These are phyloP conservation scores for Monosporascus sp. DNA, from an alignment of 2,329 filamentous ascomycete genomes.

Conservation along the genomic window DNA sequence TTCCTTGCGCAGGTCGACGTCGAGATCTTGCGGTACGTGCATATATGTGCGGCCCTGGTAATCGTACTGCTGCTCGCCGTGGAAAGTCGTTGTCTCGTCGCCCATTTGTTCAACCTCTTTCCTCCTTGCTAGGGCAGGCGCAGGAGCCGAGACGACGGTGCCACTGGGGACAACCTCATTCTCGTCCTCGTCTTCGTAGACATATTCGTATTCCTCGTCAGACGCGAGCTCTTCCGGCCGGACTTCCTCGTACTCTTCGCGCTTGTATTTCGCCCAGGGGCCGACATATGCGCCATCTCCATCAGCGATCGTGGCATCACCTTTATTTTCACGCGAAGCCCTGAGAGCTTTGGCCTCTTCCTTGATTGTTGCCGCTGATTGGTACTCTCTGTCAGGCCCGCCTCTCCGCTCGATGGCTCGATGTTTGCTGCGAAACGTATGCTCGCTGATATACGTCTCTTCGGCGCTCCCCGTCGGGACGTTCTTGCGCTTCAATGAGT, in stretches of 20 bases:
- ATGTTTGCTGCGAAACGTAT: constrained; percentile 83
- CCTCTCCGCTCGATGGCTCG: constrained; percentile 70
- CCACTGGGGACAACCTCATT: constrained; percentile 64
- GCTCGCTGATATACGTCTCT: constrained; percentile 84
- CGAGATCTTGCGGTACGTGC: constrained; percentile 90
- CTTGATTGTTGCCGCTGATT: constrained; percentile 56
- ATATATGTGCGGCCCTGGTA: constrained; percentile 97
- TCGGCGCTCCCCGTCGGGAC: constrained; percentile 80
- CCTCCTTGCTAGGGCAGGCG: constrained; percentile 47
- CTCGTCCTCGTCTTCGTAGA: constrained; percentile 68
- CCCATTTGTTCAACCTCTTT: constrained; percentile 56
- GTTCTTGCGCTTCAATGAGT: constrained; percentile 68
- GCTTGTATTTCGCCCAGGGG: constrained; percentile 83
- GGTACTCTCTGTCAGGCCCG: constrained; percentile 51
- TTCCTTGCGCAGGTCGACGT: constrained; percentile 79
- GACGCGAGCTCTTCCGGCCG: constrained; percentile 72
- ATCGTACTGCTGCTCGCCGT: constrained; percentile 77
- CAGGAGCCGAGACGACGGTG: constrained; percentile 52
- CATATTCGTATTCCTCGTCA: constrained; percentile 73
- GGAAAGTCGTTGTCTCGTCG: constrained; percentile 80
- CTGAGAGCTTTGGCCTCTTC: constrained; percentile 63
- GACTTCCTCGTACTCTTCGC: constrained; percentile 68
- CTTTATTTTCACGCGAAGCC: constrained; percentile 77
- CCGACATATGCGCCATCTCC: constrained; percentile 86
- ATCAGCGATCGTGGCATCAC: constrained; percentile 76